Conservation (phyloP, 1,139 yeast genomes). For the Yamadazyma pseudoaaseri region DNA sequence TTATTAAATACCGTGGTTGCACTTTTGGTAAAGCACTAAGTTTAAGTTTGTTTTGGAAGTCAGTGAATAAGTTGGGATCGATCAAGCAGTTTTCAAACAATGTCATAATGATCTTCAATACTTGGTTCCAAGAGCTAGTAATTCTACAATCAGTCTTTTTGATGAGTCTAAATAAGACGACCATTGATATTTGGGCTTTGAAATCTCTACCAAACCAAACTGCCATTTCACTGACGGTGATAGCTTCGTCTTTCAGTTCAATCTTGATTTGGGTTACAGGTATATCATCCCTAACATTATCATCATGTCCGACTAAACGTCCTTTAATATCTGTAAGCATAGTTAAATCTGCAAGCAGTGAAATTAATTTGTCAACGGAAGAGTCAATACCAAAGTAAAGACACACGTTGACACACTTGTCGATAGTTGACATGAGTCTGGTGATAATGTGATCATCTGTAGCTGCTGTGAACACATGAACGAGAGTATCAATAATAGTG, state of each 20-base stretch:
- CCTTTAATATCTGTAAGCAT: conserved; percentile 37
- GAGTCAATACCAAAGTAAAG: conserved; percentile 56
- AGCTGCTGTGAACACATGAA: conserved; percentile 81
- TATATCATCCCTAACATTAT: conserved; percentile 42
- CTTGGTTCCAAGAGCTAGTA: conserved; percentile 57
- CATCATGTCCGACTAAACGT: conserved; percentile 20
- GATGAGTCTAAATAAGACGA: conserved; percentile 77
- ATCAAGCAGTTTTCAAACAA: conserved; percentile 74
- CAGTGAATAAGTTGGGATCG: conserved; percentile 63
- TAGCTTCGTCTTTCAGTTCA: conserved; percentile 50
- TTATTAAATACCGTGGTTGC: conserved; percentile 62
- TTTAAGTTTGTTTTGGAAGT: conserved; percentile 56
- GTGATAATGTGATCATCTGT: conserved; percentile 88
- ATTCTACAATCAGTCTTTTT: conserved; percentile 54
- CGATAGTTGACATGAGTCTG: conserved; percentile 82
- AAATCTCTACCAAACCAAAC: conserved; percentile 87
- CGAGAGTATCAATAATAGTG: conserved; percentile 64
- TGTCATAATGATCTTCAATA: conserved; percentile 59
- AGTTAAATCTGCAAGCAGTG: conserved; percentile 63
- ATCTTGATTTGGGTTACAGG: conserved; percentile 49
- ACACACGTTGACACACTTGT: conserved; percentile 79
- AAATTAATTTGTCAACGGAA: conserved; percentile 64
- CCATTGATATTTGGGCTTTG: conserved; percentile 87
- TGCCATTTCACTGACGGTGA: conserved; percentile 77
- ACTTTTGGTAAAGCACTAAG: conserved; percentile 58